phyloP scores from a whole-genome alignment of 768 basidiomycete species.

The Termitomyces sp. region DNA sequence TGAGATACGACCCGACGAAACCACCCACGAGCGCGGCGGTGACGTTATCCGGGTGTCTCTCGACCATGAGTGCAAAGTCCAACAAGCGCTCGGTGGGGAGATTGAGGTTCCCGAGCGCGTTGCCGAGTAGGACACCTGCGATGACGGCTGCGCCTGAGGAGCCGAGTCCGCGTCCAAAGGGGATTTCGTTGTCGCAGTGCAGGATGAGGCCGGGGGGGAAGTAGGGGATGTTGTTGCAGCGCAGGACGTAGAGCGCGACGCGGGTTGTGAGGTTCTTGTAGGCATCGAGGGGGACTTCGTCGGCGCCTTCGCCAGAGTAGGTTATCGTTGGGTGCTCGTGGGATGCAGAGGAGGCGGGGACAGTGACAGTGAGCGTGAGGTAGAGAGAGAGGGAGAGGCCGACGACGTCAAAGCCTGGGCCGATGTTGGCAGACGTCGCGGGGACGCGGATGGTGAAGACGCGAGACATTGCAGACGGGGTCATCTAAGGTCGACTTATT shows the following conservation, averaged over 20 bases:
- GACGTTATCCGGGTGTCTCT: slow-evolving; percentile 98
- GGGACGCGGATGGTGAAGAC: slow-evolving; percentile 80
- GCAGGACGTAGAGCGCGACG: slow-evolving; percentile 96
- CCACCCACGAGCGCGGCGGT: slow-evolving; percentile 96
- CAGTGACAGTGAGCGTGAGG: slow-evolving; percentile 67
- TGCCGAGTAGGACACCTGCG: slow-evolving; percentile 89
- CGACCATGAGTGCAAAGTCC: slow-evolving; percentile 98
- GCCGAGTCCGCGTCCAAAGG: slow-evolving; percentile 95
- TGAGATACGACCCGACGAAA: slow-evolving; percentile 94
- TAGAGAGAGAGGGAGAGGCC: slow-evolving; percentile 93
- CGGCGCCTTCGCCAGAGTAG: slow-evolving; percentile 86
- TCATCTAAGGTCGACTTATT: too few species aligned
- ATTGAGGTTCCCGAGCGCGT: slow-evolving; percentile 73
- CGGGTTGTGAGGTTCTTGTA: slow-evolving; percentile 98
- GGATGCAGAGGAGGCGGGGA: slow-evolving; percentile 23
- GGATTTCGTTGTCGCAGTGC: slow-evolving; percentile 88
- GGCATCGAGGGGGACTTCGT: slow-evolving; percentile 88
- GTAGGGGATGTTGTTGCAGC: slow-evolving; percentile 70
- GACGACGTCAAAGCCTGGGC: slow-evolving; percentile 98
- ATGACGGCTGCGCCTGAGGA: slow-evolving; percentile 99
- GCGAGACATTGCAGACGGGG: too few species aligned
- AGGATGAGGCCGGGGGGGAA: slow-evolving; percentile 81
- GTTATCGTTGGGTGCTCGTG: slow-evolving; percentile 59
- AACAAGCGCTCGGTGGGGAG: slow-evolving; percentile 74
- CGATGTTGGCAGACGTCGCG: slow-evolving; percentile 98